Percentiles rank a stretch among this genome's conserved stretches.
These are phyloP conservation scores for Plasmodium yoelii DNA, from an alignment of 169 alveolate genomes.

Conservation along the genomic window DNA sequence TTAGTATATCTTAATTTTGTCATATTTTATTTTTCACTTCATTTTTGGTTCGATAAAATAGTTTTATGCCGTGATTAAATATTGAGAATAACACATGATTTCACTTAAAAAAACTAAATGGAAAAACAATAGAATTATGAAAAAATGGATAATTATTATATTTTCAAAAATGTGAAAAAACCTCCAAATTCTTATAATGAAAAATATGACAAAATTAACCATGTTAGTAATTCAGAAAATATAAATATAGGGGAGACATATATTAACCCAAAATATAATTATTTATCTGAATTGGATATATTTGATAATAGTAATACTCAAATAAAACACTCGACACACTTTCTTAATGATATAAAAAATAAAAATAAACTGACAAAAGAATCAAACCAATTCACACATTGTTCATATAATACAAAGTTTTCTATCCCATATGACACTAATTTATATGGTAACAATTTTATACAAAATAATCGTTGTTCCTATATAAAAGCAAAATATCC, in stretches of 20 bases:
- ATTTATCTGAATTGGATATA: constrained; percentile 11
- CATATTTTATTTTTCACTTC: too few species aligned
- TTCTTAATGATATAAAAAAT: constrained; percentile 14
- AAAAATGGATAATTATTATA: constrained; percentile 45
- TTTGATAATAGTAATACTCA: constrained; percentile 13
- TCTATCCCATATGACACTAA: constrained; percentile 30
- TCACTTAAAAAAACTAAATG: too few species aligned
- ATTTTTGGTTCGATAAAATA: too few species aligned
- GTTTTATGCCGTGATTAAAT: too few species aligned
- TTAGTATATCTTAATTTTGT: too few species aligned
- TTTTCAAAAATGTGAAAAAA: constrained; percentile 24
- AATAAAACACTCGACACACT: constrained; percentile 1
- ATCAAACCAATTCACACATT: neutral
- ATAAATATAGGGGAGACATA: constrained; percentile 21
- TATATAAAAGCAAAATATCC: constrained; percentile 48
- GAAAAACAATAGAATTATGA: constrained; percentile 14
- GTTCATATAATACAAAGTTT: neutral
- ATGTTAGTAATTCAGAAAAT: constrained; percentile 13
- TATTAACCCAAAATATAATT: constrained; percentile 10
- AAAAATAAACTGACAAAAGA: neutral
- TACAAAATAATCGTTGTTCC: constrained; percentile 42
- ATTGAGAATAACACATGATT: too few species aligned
- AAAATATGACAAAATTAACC: constrained; percentile 4
- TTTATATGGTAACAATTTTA: constrained; percentile 32
- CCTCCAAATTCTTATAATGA: constrained; percentile 28